Conservation (phyloP, 495 filamentous ascomycete species). For the Penicillium argentinense region DNA sequence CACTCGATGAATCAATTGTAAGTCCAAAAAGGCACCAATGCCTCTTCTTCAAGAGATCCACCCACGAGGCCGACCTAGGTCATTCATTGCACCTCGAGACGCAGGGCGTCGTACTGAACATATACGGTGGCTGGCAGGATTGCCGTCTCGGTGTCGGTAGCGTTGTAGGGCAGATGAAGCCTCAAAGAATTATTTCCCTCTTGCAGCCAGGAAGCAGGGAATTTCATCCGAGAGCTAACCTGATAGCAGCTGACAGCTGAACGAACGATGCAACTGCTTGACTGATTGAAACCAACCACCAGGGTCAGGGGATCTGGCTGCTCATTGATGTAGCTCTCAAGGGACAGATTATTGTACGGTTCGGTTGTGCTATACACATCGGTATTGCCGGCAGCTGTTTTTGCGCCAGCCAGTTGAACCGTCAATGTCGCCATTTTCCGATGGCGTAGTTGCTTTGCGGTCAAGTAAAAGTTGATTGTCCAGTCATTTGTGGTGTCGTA, state of each 20-base stretch:
- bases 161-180: slow-evolving; percentile 51
- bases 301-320: slow-evolving; percentile 23
- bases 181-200: slow-evolving; percentile 50
- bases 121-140: slow-evolving; percentile 50
- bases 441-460: slow-evolving; percentile 21
- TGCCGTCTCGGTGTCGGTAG: slow-evolving; percentile 54
- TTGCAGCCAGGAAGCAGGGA: slow-evolving; percentile 41
- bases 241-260: slow-evolving; percentile 59
- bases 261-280: slow-evolving; percentile 52
- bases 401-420: slow-evolving; percentile 56
- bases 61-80: neutral
- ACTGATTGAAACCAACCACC: slow-evolving; percentile 31
- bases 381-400: slow-evolving; percentile 57
- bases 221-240: slow-evolving; percentile 50
- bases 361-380: slow-evolving; percentile 50
- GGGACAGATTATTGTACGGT: slow-evolving; percentile 43
- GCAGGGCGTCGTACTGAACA: slow-evolving; percentile 59
- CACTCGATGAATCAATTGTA: too few relatives aligned
- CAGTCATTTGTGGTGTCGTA: slow-evolving; percentile 47
- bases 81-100: slow-evolving; percentile 42
- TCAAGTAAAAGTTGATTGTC: slow-evolving; percentile 52
- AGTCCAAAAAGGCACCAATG: too few relatives aligned
- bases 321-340: slow-evolving; percentile 33
- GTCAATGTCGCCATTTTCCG: slow-evolving; percentile 48
- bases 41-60: too few relatives aligned